Evolutionary conservation across 78 protist species (phyloP), one percentile per base, ranked within the genome.

Genomic region (Dictyostelium intermedium): DNA sequence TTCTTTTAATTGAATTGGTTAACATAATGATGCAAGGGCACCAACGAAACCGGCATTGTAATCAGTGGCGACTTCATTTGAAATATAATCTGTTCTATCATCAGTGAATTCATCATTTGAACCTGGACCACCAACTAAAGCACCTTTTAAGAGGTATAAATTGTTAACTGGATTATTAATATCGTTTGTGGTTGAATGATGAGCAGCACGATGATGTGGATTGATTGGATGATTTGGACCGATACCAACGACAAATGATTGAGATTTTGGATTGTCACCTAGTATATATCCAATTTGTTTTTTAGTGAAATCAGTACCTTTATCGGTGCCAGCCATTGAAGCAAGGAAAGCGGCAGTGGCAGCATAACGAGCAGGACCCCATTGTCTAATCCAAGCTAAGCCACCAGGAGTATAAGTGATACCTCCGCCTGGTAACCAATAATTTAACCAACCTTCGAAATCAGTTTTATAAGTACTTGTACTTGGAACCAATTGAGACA

Each of bases 41-140:
- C 94, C 94, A 89, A 89, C 94, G 56, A 89, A 89, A 70, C 95
- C 95, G 20, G 95, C 95, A 82, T 91, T 91, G 78, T 91, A 91
- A 72, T 91, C 95, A 78, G 69, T 37, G 0, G 95, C 95, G n/a
- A 91, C 95, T 91, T 91, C 95, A 66, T 91, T 91, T 83, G 74
- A 82, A 35, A 91, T 39, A 25, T 79, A 91, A 79, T 91, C 77
- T 27, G 69, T 47, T 34, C 95, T 61, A 43, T 85, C 91, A 73
- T 91, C 95, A 69, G 50, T 63, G 34, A 34, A 91, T 20, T n/a
- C 35, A 39, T 91, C 95, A 50, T 91, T 81, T n/a, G 69, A 18
- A 20, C 84, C 87, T 69, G 95, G 95, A 53, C 95, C 95, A 85
- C 95, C 95, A 34, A 91, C 95, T 11, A 91, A 66, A 43, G 95